Conservation (phyloP, 208 protist genomes). For the Angomonas ambiguus region DNA sequence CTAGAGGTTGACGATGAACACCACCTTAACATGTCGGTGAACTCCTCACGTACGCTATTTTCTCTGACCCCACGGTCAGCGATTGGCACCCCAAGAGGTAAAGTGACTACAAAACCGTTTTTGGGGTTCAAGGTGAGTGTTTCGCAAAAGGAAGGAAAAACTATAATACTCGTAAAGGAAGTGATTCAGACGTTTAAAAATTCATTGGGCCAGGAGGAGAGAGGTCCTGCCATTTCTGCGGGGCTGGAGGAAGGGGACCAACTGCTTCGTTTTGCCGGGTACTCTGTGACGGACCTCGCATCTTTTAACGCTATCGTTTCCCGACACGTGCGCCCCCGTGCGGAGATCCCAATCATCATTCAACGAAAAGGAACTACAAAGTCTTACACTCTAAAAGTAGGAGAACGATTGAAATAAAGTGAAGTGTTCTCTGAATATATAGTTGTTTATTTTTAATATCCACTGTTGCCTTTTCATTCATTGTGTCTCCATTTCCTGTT, state of each 20-base stretch:
- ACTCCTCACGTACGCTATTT: background rate
- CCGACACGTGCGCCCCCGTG: constrained; percentile 51
- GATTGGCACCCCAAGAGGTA: constrained; percentile 6
- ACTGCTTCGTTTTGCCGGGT: constrained; percentile 76
- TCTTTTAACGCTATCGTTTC: constrained; percentile 80
- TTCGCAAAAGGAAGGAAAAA: constrained; percentile 14
- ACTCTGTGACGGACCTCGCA: constrained; percentile 78
- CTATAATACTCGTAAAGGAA: constrained; percentile 44
- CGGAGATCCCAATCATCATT: constrained; percentile 51
- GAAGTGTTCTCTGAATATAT: no score
- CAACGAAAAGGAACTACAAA: constrained; percentile 24
- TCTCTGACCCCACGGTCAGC: constrained; percentile 6
- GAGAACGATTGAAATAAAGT: background rate
- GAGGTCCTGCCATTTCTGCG: constrained; percentile 51
- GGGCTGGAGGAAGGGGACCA: constrained; percentile 62
- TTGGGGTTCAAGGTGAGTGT: constrained; percentile 72
- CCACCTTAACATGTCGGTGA: background rate
- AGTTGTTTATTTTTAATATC: constrained; percentile 22
- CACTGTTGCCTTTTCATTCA: no score
- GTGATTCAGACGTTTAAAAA: constrained; percentile 43
- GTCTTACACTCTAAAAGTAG: constrained; percentile 22
- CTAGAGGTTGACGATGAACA: background rate
- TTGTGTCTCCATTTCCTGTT: constrained; percentile 20
- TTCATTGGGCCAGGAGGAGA: constrained; percentile 24
- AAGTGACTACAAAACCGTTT: constrained; percentile 36